Conservation (phyloP, 768 basidiomycete genomes). For the Serendipita vermifera region DNA sequence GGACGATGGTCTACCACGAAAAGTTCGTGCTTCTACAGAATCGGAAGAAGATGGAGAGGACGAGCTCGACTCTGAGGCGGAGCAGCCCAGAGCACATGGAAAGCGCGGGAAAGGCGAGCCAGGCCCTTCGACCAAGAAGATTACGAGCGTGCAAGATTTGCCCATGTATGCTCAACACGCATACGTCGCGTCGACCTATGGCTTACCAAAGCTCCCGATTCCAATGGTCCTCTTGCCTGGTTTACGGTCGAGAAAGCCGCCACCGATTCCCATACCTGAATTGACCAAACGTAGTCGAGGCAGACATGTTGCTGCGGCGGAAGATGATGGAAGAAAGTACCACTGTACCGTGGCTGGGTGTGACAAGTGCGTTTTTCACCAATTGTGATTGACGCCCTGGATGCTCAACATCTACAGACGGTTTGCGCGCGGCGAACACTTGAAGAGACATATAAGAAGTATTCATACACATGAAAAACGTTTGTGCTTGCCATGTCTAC, state of each 20-base stretch:
- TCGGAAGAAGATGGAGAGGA: neutral
- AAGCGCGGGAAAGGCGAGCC: neutral
- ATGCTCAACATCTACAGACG: conserved; percentile 24
- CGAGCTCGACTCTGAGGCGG: neutral
- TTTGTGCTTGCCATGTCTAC: conserved; percentile 39
- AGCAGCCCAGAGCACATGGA: neutral
- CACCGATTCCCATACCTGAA: conserved; percentile 20
- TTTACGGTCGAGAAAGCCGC: conserved; percentile 12
- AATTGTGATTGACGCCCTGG: neutral
- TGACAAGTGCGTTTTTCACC: conserved; percentile 9
- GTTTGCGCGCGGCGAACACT: conserved; percentile 78
- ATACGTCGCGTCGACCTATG: conserved; percentile 2
- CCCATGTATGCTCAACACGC: conserved; percentile 4
- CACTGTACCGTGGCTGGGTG: conserved; percentile 9
- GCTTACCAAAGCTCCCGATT: neutral
- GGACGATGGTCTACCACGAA: neutral
- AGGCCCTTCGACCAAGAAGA: conserved; percentile 4
- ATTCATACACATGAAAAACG: conserved; percentile 91
- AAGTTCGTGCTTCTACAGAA: neutral
- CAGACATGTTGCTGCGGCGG: conserved; percentile 19
- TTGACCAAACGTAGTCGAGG: conserved; percentile 23
- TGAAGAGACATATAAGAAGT: conserved; percentile 77
- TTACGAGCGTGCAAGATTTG: neutral
- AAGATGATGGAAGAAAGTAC: conserved; percentile 6
- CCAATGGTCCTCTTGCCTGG: conserved; percentile 6